Base-by-base conservation (phyloP, 2,329 filamentous ascomycete species). In the Aureobasidium leucospermi region DNA sequence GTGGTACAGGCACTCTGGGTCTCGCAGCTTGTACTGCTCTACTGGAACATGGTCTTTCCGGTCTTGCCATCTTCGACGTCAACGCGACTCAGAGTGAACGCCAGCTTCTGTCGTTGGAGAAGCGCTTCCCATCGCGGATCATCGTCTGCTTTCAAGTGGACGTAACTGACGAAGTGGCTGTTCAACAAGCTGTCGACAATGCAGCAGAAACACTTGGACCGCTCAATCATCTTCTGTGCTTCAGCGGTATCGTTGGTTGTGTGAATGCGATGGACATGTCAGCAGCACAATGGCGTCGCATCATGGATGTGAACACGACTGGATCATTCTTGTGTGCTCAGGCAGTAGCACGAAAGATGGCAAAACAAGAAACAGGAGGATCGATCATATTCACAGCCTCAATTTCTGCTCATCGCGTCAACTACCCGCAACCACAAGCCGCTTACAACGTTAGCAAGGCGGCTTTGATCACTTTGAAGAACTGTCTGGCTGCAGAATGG, bases 281-380 rank as follows among this genome's bases (percentile, higher is more conserved):
- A 0, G 71, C 79, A 0, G 74, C 77, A 1, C 77, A 86, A 63
- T 91, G 84, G 80, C 79, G 83, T 9, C 78, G 79, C 32, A 80
- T 86, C 0, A 67, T 90, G 19, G 86, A 89, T 60, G 80, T 90
- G 67, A 91, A 92, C 68, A 82, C 85, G 0, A 88, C 85, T 0
- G 88, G 88, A 0, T 76, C 80, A 0, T 91, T 89, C 66, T 75
- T 90, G n/a, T 85, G 83, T 65, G 86, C 88, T 0, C 86, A 89
- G 64, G 87, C 87, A 6, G 77, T 77, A 1, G 81, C 79, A 6
- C 73, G 72, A 56, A 73, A 79, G 23, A 85, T 87, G 79, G 76
- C 81, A 13, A 59, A 69, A 16, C 67, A 77, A 49, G 72, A 75
- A 0, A 76, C 70, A 0, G 80, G 82, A 0, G 86, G 87, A 0